Base-by-base conservation (phyloP, 2,329 filamentous ascomycete genomes). In the Trichophyton schoenleinii region DNA sequence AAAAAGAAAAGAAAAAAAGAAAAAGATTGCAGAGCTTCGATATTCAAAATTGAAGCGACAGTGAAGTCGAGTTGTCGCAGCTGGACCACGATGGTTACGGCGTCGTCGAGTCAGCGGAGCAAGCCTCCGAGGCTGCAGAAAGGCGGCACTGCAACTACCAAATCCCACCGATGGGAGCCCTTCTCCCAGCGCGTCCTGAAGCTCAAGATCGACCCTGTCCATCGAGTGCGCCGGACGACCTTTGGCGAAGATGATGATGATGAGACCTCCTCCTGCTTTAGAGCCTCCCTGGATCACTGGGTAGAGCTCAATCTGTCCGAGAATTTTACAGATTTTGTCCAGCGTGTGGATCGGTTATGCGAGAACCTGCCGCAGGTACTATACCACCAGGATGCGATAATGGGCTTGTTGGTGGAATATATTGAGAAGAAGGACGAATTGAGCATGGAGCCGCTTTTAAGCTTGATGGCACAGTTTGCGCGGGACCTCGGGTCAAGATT, bases 281-380 rank as follows among this genome's bases (percentile, higher is more conserved):
- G 86, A 67, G 85, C 85, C 53, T 86, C 89, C 1, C 78, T 97
- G 65, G 85, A 91, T 65, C 89, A 88, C 81, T 99, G 94, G 94
- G 79, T 82, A 60, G 94, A 97, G 68, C 83, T 95, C 73, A 97
- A 97, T 75, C 80, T 96, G 64, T 91, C 92, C 15, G 86, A 87
- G 65, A 83, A 80, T 41, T 99, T 96, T 70, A 83, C 84, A 57
- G 78, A 80, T 48, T 97, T 99, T 75, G 82, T 85, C 67, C 83
- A 86, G 65, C 83, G 89, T 71, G 85, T 89, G 55, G 80, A 83
- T 67, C 86, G 88, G 60, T 80, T 95, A 60, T 92, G 86, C 78
- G 91, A 97, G 73, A 96, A 87, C 70, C 81, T 99, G 49, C 87
- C 91, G 22, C 90, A 96, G 74, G 88, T 99, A 66, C 78, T 99